Percentiles rank a stretch among this genome's conserved stretches.
These are phyloP conservation scores for Solanum piurae DNA, from an alignment of 257 asterid species.

Conservation along the genomic window DNA sequence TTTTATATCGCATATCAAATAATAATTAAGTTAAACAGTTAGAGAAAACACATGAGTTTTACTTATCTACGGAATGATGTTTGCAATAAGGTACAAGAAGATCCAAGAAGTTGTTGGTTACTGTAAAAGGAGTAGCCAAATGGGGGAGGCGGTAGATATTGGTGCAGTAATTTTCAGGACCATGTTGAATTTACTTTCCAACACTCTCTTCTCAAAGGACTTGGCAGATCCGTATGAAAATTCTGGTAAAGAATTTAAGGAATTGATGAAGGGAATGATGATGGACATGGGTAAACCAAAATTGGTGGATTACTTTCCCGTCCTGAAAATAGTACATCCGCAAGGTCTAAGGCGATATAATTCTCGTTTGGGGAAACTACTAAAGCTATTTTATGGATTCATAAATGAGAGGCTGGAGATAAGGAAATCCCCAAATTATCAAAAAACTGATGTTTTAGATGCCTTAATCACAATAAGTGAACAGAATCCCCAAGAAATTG, in stretches of 20 bases:
- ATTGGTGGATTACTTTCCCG: constrained; percentile 38
- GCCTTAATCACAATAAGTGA: not conserved
- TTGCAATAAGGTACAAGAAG: not conserved
- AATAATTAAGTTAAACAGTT: not conserved
- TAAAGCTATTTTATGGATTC: not conserved
- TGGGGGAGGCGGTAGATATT: constrained; percentile 23
- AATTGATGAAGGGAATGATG: constrained; percentile 21
- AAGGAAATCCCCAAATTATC: not conserved
- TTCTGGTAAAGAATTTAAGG: constrained; percentile 33
- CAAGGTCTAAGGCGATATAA: constrained; percentile 14
- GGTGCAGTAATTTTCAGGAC: constrained; percentile 16
- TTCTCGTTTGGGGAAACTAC: not conserved
- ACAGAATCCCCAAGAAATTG: not conserved
- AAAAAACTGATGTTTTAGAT: not conserved
- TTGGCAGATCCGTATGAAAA: constrained; percentile 28
- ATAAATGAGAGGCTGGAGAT: not conserved
- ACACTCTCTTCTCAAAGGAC: constrained; percentile 41
- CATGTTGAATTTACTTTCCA: constrained; percentile 34
- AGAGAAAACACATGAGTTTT: too few species aligned
- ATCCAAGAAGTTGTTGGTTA: constrained; percentile 26
- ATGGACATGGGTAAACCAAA: constrained; percentile 21
- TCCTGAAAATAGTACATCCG: constrained; percentile 24
- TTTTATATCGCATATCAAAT: too few species aligned
- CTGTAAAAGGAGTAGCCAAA: constrained; percentile 14
- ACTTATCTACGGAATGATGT: too few species aligned